A percentile compares a stretch with the other conserved stretches of the same genome.
These are phyloP conservation scores for Sphagnum contortum DNA, from an alignment of 225 moss, liverwort and hornwort species.

Conservation along the genomic window DNA sequence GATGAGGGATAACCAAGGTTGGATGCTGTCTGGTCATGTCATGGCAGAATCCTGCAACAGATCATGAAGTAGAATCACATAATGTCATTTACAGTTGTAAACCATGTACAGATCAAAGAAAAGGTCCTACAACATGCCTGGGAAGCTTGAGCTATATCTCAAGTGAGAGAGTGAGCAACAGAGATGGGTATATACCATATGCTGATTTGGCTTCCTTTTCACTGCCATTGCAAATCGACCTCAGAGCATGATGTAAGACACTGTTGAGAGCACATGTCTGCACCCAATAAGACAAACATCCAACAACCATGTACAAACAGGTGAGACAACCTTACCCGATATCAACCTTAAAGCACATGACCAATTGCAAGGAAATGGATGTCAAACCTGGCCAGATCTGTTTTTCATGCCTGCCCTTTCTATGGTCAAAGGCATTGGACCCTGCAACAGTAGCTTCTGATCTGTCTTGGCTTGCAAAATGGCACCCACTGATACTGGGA, in stretches of 20 bases:
- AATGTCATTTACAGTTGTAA: no score
- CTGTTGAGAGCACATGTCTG: conserved; percentile 71
- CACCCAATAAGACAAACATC: conserved; percentile 5
- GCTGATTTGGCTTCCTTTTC: conserved; percentile 95
- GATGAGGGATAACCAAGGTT: conserved; percentile 64
- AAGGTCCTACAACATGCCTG: no score
- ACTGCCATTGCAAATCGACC: conserved; percentile 70
- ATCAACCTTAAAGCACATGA: no score
- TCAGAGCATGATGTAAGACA: conserved; percentile 65
- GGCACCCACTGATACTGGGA: conserved; percentile 72
- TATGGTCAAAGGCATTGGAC: conserved; percentile 18
- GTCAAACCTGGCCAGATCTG: conserved; percentile 30
- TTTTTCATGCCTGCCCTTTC: conserved; percentile 18
- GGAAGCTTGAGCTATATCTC: no score
- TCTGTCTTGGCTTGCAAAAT: conserved; percentile 28
- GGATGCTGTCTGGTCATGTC: conserved; percentile 92
- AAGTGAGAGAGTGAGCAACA: no score
- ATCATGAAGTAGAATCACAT: not conserved
- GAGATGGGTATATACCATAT: conserved; percentile 47
- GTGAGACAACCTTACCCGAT: no score
- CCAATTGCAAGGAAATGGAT: not conserved
- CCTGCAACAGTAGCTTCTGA: conserved; percentile 16
- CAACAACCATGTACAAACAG: conserved; percentile 1
- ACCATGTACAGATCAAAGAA: no score
- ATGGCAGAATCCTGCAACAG: conserved; percentile 68